Base-by-base conservation (phyloP, 106 monocot genomes). In the Hemerocallis citrina region DNA sequence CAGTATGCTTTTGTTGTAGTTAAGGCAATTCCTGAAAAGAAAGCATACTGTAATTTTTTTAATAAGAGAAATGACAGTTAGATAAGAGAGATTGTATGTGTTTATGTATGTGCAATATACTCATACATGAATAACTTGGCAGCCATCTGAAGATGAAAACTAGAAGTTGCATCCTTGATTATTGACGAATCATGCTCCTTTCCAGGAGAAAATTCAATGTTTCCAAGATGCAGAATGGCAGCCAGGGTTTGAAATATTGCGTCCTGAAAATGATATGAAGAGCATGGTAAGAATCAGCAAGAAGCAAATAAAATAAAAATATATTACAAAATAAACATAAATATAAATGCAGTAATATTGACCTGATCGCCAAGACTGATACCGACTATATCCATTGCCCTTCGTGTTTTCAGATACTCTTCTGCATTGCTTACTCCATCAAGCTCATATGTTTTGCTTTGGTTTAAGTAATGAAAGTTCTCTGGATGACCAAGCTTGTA, bases 361-460 rank as follows among this genome's bases (percentile, higher is more conserved):
- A 91, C 96, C 84, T 96, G 90, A 63, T 96, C 84, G 45, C 55
- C 54, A 46, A 64, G 27, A 79, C 79, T 84, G 44, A 96, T 91
- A 31, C 96, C 91, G 68, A 96, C 84, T 74, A 96, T 82, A 55
- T 96, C 84, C 96, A 96, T 91, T 58, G 96, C 84, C 59, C 91
- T 86, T 60, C 91, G 64, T 44, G 91, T 96, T 47, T 81, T 83
- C 39, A 82, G 36, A 44, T 91, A 96, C 27, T 87, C 87, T 7
- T 91, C 71, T 10, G 87, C 72, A 73, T 67, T 80, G 69, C 72
- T 83, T 21, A 87, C 61, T 25, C 76, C 91, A 75, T 87, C 79
- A 32, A 96, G 66, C 51, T 85, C 81, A 76, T 74, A 81, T 33
- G 75, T 81, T 41, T 85, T 84, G 64, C 83, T 84, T 68, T 96